Conservation (phyloP, 2,329 filamentous ascomycete genomes). For the Aspergillus quadricinctus region DNA sequence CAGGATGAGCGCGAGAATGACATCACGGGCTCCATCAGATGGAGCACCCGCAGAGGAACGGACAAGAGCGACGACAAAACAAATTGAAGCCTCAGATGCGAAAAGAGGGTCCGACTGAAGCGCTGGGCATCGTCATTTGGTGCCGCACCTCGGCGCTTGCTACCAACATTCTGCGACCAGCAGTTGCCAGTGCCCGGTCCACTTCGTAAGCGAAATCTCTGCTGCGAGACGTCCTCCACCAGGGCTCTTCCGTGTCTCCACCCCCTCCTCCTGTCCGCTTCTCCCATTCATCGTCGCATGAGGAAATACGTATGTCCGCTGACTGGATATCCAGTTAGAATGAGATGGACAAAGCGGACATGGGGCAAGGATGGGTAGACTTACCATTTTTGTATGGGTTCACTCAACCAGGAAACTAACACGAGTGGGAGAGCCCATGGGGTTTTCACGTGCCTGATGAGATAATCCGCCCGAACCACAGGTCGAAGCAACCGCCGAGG, state of each 20-base stretch:
- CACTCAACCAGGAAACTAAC: slow-evolving; percentile 2
- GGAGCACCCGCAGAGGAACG: neutral
- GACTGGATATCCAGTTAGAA: neutral
- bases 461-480: neutral
- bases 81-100: neutral
- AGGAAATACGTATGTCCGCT: neutral
- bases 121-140: neutral
- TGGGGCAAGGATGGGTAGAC: slow-evolving; percentile 5
- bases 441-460: slow-evolving; percentile 1
- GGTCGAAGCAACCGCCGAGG: neutral
- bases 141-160: neutral
- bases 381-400: neutral
- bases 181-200: neutral
- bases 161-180: neutral
- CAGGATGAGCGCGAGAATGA: slow-evolving; percentile 14
- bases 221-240: neutral
- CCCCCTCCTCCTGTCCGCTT: slow-evolving; percentile 1
- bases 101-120: neutral
- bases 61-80: neutral
- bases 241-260: neutral
- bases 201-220: neutral
- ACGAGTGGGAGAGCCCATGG: slow-evolving; percentile 5
- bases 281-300: slow-evolving; percentile 3
- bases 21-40: slow-evolving; percentile 11
- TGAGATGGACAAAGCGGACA: neutral